Percentiles rank a stretch among this genome's conserved stretches.
Conservation (phyloP, 192 early-diverging fungal genomes). For the Piromyces finnis region DNA sequence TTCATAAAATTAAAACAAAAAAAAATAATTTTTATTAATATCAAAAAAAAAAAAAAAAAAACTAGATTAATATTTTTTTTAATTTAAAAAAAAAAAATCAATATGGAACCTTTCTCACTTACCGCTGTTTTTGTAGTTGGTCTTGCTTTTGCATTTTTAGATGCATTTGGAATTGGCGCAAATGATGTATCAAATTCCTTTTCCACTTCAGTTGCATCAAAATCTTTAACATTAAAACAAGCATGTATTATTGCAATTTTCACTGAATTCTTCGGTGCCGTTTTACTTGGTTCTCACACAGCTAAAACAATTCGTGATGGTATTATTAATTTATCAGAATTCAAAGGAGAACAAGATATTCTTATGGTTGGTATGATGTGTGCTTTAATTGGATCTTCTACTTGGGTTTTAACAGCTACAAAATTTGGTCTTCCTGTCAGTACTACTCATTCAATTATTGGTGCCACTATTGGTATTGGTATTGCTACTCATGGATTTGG, state of each 20-base stretch:
- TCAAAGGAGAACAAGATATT: constrained; percentile 40
- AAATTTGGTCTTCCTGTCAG: constrained; percentile 50
- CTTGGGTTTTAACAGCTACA: constrained; percentile 55
- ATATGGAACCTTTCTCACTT: too few species aligned
- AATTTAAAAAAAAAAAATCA: too few species aligned
- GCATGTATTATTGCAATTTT: constrained; percentile 63
- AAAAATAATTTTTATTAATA: too few species aligned
- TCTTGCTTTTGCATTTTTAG: constrained; percentile 41
- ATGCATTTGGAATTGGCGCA: constrained; percentile 65
- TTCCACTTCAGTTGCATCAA: constrained; percentile 66
- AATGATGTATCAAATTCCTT: constrained; percentile 85
- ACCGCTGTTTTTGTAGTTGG: constrained; percentile 33
- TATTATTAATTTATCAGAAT: constrained; percentile 37
- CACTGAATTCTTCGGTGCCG: constrained; percentile 62
- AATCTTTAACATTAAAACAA: constrained; percentile 52
- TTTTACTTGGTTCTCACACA: constrained; percentile 49
- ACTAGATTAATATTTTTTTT: too few species aligned
- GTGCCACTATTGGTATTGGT: constrained; percentile 22
- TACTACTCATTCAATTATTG: constrained; percentile 71
- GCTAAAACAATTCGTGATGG: constrained; percentile 66
- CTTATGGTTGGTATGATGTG: constrained; percentile 76
- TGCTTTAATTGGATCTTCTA: constrained; percentile 52
- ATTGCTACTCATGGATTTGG: too few species aligned
- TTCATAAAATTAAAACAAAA: too few species aligned
- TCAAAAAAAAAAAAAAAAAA: too few species aligned